Percentiles rank a stretch among this genome's conserved stretches.
Conservation (phyloP, 176 grass and related monocot species). For the Poa pratensis region DNA sequence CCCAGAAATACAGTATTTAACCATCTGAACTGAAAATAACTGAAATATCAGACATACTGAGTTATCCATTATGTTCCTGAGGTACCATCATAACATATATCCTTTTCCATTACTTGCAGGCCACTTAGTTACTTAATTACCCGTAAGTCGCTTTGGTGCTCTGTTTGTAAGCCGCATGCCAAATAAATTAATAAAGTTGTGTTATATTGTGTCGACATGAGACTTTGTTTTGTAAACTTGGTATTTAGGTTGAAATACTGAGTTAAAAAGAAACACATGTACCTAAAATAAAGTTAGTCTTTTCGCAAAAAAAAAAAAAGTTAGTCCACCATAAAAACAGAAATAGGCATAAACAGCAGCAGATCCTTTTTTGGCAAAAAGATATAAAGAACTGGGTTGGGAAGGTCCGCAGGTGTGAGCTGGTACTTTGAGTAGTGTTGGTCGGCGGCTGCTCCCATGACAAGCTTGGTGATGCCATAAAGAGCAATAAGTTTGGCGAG, state of each 20-base stretch:
- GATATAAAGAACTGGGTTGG: background rate
- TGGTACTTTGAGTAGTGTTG: slow-evolving; percentile 58
- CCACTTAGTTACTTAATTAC: background rate
- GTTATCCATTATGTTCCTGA: background rate
- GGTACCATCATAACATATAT: background rate
- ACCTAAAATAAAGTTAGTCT: background rate
- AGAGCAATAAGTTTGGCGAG: slow-evolving; percentile 48
- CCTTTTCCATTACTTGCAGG: background rate
- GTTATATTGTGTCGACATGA: background rate
- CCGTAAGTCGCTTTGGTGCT: background rate
- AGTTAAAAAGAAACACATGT: background rate
- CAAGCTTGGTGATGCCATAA: slow-evolving; percentile 55
- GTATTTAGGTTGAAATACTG: background rate
- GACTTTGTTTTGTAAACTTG: background rate
- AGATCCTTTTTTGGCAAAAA: background rate
- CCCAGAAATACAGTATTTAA: background rate
- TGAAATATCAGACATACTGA: background rate
- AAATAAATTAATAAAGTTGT: slow-evolving; percentile 6
- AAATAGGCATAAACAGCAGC: background rate
- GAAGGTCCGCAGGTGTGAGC: background rate
- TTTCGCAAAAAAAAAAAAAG: too few species aligned
- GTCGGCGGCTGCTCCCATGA: slow-evolving; percentile 71
- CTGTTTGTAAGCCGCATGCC: background rate
- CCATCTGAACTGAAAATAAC: background rate
- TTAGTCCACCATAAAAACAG: background rate